Percentiles rank a stretch among this genome's conserved stretches.
phyloP scores from a whole-genome alignment of 2,329 filamentous ascomycete species.

The Ramularia collo-cygni region DNA sequence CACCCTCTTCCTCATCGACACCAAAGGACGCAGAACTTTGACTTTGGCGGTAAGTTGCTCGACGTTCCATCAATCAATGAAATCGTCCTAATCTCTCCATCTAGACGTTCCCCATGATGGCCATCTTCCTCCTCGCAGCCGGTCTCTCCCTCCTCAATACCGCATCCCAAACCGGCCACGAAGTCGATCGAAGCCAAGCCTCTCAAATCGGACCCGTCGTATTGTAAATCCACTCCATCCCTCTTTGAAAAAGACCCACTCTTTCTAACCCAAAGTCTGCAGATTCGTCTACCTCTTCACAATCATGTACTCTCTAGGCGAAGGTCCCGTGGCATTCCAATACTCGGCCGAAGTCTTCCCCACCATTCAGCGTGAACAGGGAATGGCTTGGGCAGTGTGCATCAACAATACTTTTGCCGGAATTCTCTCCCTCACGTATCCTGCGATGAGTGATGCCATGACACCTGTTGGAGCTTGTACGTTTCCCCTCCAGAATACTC shows the following conservation, averaged over 20 bases:
- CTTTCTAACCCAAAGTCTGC: not conserved
- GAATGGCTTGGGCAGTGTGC: constrained; percentile 48
- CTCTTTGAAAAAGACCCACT: not conserved
- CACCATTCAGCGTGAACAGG: constrained; percentile 38
- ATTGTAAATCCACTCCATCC: constrained; percentile 10
- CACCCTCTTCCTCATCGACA: constrained; percentile 41
- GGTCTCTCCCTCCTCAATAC: constrained; percentile 36
- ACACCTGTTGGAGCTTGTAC: constrained; percentile 47
- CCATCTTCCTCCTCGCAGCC: constrained; percentile 44
- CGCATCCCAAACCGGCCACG: constrained; percentile 3
- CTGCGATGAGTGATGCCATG: constrained; percentile 43
- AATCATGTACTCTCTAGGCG: constrained; percentile 43
- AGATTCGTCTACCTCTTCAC: constrained; percentile 45
- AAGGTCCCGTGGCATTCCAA: constrained; percentile 38
- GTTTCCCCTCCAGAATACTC: no score
- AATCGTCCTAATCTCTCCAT: no score
- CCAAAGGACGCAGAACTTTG: constrained; percentile 39
- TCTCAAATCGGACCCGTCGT: constrained; percentile 35
- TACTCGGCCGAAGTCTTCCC: constrained; percentile 42
- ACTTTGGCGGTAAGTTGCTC: constrained; percentile 17
- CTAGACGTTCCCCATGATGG: constrained; percentile 43
- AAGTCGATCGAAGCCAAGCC: constrained; percentile 14
- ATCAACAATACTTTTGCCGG: constrained; percentile 48
- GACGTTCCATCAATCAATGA: no score
- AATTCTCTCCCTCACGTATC: constrained; percentile 37